A percentile compares a stretch with the other conserved stretches of the same genome.
Conservation (phyloP, 2,329 filamentous ascomycete species). For the Trichophyton schoenleinii region DNA sequence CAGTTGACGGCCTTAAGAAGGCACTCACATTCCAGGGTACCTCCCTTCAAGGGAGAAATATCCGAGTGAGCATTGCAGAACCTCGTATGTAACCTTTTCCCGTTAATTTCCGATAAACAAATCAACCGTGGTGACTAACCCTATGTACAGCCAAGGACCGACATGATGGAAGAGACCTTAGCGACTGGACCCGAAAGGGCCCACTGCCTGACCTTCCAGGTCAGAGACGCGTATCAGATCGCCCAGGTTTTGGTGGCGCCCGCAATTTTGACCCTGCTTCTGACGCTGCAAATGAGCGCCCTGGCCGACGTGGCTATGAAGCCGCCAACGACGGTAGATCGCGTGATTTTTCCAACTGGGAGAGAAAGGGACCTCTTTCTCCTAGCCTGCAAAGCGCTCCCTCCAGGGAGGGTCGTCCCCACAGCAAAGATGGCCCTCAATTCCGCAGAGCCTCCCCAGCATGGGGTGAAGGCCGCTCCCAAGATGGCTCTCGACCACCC, state of each 20-base stretch:
- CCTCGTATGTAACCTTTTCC: slow-evolving; percentile 58
- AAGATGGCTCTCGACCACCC: slow-evolving; percentile 68
- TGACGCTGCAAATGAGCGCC: slow-evolving; percentile 51
- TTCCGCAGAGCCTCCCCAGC: slow-evolving; percentile 58
- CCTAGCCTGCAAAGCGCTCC: slow-evolving; percentile 45
- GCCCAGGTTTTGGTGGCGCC: slow-evolving; percentile 38
- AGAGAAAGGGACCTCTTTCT: slow-evolving; percentile 82
- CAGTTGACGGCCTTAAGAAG: slow-evolving; percentile 78
- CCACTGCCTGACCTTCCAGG: slow-evolving; percentile 63
- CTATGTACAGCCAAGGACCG: slow-evolving; percentile 69
- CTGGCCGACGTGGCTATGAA: slow-evolving; percentile 53
- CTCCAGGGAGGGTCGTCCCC: slow-evolving; percentile 41
- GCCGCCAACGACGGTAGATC: slow-evolving; percentile 55
- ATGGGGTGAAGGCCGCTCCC: slow-evolving; percentile 57
- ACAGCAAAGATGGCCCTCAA: slow-evolving; percentile 48
- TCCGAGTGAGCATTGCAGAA: slow-evolving; percentile 91
- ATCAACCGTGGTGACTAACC: neutral
- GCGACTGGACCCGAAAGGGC: slow-evolving; percentile 87
- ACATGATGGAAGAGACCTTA: slow-evolving; percentile 66
- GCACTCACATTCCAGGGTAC: slow-evolving; percentile 72
- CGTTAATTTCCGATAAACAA: neutral
- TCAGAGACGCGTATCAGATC: slow-evolving; percentile 33
- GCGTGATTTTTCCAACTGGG: slow-evolving; percentile 81
- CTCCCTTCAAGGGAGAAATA: slow-evolving; percentile 74
- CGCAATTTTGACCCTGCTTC: slow-evolving; percentile 44